A percentile compares a stretch with the other conserved stretches of the same genome.
phyloP scores from a whole-genome alignment of 2,329 filamentous ascomycete genomes.

The Alternaria tenuissima region DNA sequence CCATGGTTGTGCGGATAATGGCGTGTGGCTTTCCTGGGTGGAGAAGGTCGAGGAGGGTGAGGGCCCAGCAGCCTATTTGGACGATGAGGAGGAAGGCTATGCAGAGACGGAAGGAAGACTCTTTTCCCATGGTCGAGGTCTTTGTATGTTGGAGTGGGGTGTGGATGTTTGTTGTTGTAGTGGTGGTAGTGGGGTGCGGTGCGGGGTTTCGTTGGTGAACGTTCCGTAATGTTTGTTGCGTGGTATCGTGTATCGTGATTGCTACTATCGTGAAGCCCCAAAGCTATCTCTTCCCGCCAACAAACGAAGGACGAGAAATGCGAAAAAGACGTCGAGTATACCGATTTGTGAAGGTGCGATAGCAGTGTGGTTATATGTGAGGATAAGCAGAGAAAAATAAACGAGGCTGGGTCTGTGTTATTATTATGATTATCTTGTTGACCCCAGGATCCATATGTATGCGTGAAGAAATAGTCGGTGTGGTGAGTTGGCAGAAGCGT shows the following conservation, averaged over 20 bases:
- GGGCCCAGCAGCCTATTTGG: slow-evolving; percentile 42
- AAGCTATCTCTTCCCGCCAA: background rate
- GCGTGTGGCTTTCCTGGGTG: slow-evolving; percentile 38
- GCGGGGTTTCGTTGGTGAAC: background rate
- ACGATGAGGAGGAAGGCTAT: slow-evolving; percentile 42
- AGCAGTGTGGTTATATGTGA: background rate
- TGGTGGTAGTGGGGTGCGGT: background rate
- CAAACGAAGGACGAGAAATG: background rate
- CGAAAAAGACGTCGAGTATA: background rate
- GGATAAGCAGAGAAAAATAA: background rate
- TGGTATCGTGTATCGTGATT: background rate
- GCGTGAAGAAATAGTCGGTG: slow-evolving; percentile 3
- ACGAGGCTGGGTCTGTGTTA: slow-evolving; percentile 1
- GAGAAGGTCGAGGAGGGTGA: slow-evolving; percentile 43
- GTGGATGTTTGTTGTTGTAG: background rate
- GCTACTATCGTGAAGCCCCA: background rate
- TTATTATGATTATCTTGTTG: background rate
- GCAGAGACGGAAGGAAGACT: slow-evolving; percentile 38
- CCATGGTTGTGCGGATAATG: slow-evolving; percentile 30
- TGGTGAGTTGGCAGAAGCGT: slow-evolving; percentile 5
- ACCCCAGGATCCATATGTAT: background rate
- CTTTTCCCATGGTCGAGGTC: slow-evolving; percentile 33
- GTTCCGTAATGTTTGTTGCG: background rate
- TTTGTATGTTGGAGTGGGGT: background rate
- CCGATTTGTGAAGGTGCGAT: background rate